phyloP scores from a whole-genome alignment of 805 yeast genomes.

The Pichia scutulata region DNA sequence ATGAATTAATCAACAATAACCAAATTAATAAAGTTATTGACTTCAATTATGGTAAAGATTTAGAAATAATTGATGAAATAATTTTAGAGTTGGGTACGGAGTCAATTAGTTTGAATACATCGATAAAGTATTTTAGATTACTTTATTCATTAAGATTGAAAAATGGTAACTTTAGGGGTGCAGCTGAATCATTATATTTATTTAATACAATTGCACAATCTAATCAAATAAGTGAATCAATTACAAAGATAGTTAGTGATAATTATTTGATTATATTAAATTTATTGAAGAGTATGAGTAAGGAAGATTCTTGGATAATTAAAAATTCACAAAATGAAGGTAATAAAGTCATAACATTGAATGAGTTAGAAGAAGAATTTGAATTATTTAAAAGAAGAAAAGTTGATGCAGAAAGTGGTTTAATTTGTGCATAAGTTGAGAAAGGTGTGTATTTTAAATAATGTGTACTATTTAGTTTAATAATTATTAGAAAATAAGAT shows the following conservation, averaged over 20 bases:
- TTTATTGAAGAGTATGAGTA: slow-evolving; percentile 28
- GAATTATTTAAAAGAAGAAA: slow-evolving; percentile 4
- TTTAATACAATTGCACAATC: slow-evolving; percentile 27
- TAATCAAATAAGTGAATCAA: slow-evolving; percentile 12
- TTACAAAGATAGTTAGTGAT: slow-evolving; percentile 23
- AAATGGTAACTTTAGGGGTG: slow-evolving; percentile 42
- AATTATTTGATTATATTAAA: slow-evolving; percentile 35
- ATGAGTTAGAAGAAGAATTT: slow-evolving; percentile 20
- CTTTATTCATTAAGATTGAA: slow-evolving; percentile 44
- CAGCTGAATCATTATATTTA: slow-evolving; percentile 36
- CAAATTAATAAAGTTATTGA: slow-evolving; percentile 33
- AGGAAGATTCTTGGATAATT: slow-evolving; percentile 36
- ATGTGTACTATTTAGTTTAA: neutral
- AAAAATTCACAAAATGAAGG: slow-evolving; percentile 10
- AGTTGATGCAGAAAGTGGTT: neutral
- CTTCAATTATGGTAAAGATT: slow-evolving; percentile 38
- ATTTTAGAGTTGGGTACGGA: slow-evolving; percentile 28
- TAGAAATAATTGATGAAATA: slow-evolving; percentile 35
- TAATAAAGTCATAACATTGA: slow-evolving; percentile 11
- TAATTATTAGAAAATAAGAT: no score
- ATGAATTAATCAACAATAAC: slow-evolving; percentile 32
- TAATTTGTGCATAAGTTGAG: neutral
- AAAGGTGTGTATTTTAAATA: neutral
- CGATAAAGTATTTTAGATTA: slow-evolving; percentile 40
- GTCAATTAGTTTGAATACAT: slow-evolving; percentile 20